Evolutionary conservation across 177 flowering plant genomes (phyloP).

Genomic region (Vitis hybrid): DNA sequence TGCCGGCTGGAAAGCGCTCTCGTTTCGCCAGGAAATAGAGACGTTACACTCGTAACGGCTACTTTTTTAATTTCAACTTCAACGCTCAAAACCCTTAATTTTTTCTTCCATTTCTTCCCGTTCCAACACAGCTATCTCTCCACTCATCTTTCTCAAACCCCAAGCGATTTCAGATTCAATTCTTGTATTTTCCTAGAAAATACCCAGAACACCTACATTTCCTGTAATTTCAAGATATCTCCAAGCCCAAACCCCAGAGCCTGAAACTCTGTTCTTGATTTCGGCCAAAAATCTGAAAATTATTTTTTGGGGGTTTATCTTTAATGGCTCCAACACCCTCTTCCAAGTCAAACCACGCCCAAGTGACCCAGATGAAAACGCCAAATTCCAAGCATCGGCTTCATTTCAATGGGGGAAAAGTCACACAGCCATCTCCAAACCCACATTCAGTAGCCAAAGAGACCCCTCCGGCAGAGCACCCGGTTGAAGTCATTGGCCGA

Average conservation of each 20-base stretch:
- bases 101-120: constrained; percentile 8
- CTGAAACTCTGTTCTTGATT: not conserved
- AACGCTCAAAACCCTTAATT: constrained; percentile 12
- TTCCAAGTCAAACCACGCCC: constrained; percentile 29
- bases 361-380: constrained; percentile 28
- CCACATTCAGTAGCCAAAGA: constrained; percentile 37
- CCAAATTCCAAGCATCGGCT: constrained; percentile 59
- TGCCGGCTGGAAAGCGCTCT: no score
- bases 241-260: no score
- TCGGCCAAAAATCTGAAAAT: not conserved
- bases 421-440: constrained; percentile 44
- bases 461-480: constrained; percentile 62
- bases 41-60: constrained; percentile 30
- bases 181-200: no score
- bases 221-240: no score
- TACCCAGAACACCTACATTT: no score
- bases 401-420: constrained; percentile 33
- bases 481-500: constrained; percentile 85
- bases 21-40: not conserved
- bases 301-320: constrained; percentile 11
- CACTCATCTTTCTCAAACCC: constrained; percentile 3
- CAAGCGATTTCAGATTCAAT: no score
- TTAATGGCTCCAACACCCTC: constrained; percentile 67
- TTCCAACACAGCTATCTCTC: constrained; percentile 6
- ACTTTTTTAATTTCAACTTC: constrained; percentile 19